A percentile compares a stretch with the other conserved stretches of the same genome.
Evolutionary conservation across 2,329 filamentous ascomycete genomes (phyloP).

Genomic region (Cercospora citrullina): DNA sequence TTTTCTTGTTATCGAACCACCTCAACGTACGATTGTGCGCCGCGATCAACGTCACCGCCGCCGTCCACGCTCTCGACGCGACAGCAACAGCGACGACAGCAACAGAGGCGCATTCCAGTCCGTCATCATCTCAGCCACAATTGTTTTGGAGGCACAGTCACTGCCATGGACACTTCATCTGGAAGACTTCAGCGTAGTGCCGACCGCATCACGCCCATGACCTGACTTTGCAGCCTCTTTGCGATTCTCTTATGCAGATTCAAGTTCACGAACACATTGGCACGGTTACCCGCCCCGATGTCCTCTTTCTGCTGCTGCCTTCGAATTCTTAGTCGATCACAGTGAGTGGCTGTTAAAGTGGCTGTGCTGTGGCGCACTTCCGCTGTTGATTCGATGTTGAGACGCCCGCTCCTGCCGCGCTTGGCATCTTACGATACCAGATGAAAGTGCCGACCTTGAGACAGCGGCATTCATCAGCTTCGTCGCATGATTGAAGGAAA

Average conservation of each 20-base stretch:
- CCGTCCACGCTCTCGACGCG: neutral
- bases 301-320: neutral
- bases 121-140: neutral
- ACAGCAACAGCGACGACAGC: neutral
- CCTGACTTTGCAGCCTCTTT: neutral
- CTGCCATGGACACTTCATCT: neutral
- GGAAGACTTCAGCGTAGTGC: neutral
- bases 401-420: neutral
- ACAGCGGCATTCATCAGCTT: neutral
- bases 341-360: neutral
- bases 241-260: neutral
- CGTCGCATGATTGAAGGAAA: neutral
- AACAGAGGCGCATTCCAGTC: neutral
- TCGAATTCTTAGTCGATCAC: neutral
- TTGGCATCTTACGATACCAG: neutral
- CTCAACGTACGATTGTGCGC: constrained; percentile 12
- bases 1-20: constrained; percentile 3
- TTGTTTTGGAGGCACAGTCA: neutral
- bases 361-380: neutral
- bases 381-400: neutral
- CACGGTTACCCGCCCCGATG: neutral
- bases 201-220: neutral
- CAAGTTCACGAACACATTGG: neutral
- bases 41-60: neutral
- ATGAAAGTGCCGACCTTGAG: neutral